phyloP scores from a whole-genome alignment of 495 filamentous ascomycete species.

The Glonium stellatum region DNA sequence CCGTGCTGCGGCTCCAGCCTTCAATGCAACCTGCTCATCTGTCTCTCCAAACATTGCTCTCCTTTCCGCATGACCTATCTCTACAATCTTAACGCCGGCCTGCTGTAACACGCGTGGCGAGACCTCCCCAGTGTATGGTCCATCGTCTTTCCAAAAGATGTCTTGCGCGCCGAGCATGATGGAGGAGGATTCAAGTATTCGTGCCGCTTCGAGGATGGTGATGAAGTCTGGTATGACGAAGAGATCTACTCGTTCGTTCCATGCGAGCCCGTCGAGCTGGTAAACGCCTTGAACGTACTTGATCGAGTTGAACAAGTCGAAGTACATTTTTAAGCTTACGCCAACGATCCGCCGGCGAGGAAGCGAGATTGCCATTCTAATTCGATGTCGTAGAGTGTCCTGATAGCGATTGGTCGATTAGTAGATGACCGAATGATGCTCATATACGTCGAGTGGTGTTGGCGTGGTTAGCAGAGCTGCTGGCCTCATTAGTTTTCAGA shows the following conservation, averaged over 20 bases:
- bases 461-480: background rate
- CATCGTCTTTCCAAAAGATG: constrained; percentile 56
- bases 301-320: constrained; percentile 56
- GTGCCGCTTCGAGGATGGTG: constrained; percentile 50
- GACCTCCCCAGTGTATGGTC: constrained; percentile 72
- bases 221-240: constrained; percentile 73
- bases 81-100: constrained; percentile 62
- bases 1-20: constrained; percentile 57
- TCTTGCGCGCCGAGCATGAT: constrained; percentile 70
- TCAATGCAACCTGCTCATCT: constrained; percentile 53
- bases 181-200: constrained; percentile 41
- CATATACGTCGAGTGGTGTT: background rate
- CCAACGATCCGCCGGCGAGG: constrained; percentile 63
- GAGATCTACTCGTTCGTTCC: constrained; percentile 43
- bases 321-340: constrained; percentile 82
- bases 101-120: constrained; percentile 58
- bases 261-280: constrained; percentile 34
- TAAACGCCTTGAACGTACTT: constrained; percentile 55
- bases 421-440: background rate
- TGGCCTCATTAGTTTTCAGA: background rate
- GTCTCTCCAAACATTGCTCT: constrained; percentile 62
- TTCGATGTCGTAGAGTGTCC: background rate
- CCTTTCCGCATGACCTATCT: constrained; percentile 75
- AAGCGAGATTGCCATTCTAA: constrained; percentile 36
- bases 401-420: background rate